Conservation (phyloP, 1,284 basidiomycete genomes). For the Puccinia triticina region DNA sequence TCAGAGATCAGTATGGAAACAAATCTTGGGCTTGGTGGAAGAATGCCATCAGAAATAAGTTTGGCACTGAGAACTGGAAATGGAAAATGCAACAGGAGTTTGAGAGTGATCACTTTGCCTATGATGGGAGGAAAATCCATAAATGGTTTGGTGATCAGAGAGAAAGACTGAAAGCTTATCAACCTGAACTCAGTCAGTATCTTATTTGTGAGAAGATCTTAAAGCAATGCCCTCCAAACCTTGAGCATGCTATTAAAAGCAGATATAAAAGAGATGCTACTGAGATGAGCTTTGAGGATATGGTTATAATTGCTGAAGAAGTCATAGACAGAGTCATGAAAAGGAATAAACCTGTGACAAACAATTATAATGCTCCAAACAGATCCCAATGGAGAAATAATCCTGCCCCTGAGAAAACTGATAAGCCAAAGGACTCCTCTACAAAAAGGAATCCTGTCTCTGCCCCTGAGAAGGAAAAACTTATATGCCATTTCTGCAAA, state of each 20-base stretch:
- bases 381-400: no score
- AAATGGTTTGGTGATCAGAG: not conserved
- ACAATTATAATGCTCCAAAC: no score
- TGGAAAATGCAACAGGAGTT: slow-evolving; percentile 1
- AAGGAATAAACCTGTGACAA: no score
- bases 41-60: not conserved
- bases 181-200: not conserved
- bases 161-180: not conserved
- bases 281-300: not conserved
- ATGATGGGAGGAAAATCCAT: not conserved
- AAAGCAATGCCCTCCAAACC: not conserved
- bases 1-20: not conserved
- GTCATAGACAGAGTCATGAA: not conserved
- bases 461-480: no score
- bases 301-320: not conserved
- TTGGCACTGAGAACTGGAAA: not conserved
- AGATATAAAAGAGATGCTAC: not conserved
- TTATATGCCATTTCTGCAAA: no score
- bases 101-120: not conserved
- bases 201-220: not conserved
- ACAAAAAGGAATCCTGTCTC: no score
- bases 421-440: no score
- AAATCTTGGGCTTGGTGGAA: not conserved
- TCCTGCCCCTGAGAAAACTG: no score
- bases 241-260: not conserved